Evolutionary conservation across 768 basidiomycete genomes (phyloP).

Genomic region (Paxillus ammoniavirescens): DNA sequence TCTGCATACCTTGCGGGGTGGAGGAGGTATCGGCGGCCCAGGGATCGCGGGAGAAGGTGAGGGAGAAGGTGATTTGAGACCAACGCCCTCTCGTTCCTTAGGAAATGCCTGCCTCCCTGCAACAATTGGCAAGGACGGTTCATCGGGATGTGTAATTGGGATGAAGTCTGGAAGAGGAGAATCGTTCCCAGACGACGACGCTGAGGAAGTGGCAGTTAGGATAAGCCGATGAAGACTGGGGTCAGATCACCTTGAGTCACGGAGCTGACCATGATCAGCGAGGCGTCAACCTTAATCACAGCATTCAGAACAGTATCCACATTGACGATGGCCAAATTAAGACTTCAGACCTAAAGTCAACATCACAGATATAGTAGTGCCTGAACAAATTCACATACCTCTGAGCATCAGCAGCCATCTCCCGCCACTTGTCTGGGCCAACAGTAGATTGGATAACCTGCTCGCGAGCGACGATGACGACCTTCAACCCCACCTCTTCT

Average conservation of each 20-base stretch:
- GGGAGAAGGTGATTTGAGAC: conserved; percentile 9
- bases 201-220: not conserved
- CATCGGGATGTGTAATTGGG: conserved; percentile 52
- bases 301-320: conserved; percentile 53
- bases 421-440: conserved; percentile 55
- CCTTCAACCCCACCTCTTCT: conserved; percentile 39
- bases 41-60: conserved; percentile 20
- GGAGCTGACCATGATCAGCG: conserved; percentile 27
- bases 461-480: conserved; percentile 54
- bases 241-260: conserved; percentile 17
- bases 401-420: conserved; percentile 48
- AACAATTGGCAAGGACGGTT: conserved; percentile 40
- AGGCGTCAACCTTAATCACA: conserved; percentile 37
- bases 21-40: conserved; percentile 22
- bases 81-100: conserved; percentile 12
- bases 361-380: not conserved
- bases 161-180: conserved; percentile 49
- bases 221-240: not conserved
- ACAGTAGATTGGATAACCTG: conserved; percentile 46
- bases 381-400: conserved; percentile 36
- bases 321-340: conserved; percentile 42
- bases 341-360: conserved; percentile 27
- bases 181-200: conserved; percentile 11
- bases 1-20: conserved; percentile 20
- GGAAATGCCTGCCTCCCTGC: conserved; percentile 6